These are phyloP conservation scores for Pseudogymnoascus sp. DNA, from an alignment of 2,329 filamentous ascomycete species.

Conservation along the genomic window DNA sequence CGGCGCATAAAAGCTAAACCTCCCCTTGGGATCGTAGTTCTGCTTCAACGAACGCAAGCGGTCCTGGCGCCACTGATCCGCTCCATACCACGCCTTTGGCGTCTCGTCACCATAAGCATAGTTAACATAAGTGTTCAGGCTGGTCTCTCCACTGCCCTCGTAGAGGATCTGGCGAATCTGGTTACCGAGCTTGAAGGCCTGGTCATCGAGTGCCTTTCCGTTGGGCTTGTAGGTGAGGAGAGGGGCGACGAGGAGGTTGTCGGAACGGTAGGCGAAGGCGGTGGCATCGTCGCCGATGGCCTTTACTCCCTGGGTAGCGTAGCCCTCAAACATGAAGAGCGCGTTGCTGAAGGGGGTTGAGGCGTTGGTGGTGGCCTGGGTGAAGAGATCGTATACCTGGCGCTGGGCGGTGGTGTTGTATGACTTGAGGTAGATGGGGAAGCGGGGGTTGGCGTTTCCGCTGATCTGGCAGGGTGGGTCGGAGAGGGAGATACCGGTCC, in stretches of 20 bases:
- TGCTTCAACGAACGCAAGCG: slow-evolving; percentile 39
- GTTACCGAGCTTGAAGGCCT: slow-evolving; percentile 32
- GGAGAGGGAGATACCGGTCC: slow-evolving; percentile 37
- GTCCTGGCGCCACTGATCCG: slow-evolving; percentile 40
- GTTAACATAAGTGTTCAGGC: slow-evolving; percentile 40
- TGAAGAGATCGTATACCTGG: slow-evolving; percentile 29
- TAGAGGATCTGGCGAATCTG: slow-evolving; percentile 32
- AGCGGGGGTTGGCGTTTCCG: slow-evolving; percentile 17
- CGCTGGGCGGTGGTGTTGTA: slow-evolving; percentile 18
- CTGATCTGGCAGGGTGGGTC: slow-evolving; percentile 26
- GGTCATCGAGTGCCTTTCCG: slow-evolving; percentile 27
- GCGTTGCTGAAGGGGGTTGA: slow-evolving; percentile 30
- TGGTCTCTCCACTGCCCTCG: slow-evolving; percentile 27
- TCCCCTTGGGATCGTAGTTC: slow-evolving; percentile 39
- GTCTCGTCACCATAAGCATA: slow-evolving; percentile 44
- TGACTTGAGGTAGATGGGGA: slow-evolving; percentile 19
- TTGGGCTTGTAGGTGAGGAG: slow-evolving; percentile 32
- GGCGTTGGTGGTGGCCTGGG: slow-evolving; percentile 19
- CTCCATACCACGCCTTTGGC: slow-evolving; percentile 38
- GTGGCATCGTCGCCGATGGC: slow-evolving; percentile 29
- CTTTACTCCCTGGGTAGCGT: slow-evolving; percentile 39
- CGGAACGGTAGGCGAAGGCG: slow-evolving; percentile 39
- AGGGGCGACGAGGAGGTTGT: slow-evolving; percentile 36
- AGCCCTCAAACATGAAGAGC: slow-evolving; percentile 50
- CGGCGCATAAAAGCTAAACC: slow-evolving; percentile 39